phyloP scores from a whole-genome alignment of 2,329 filamentous ascomycete genomes.

The Thielaviopsis musarum region DNA sequence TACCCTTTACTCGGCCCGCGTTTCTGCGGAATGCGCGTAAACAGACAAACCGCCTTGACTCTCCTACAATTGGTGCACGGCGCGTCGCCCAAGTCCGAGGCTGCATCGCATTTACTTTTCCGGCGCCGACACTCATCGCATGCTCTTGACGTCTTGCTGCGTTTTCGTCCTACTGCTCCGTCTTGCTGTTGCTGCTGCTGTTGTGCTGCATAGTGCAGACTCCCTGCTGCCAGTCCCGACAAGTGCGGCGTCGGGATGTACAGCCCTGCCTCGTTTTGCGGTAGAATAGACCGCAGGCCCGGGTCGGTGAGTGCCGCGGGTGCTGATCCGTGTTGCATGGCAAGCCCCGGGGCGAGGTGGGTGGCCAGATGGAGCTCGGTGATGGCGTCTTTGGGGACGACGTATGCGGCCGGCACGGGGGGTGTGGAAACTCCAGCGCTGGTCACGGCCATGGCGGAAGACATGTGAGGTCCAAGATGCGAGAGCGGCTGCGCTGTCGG shows the following conservation, averaged over 20 bases:
- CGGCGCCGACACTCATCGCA: conserved; percentile 82
- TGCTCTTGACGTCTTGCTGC: conserved; percentile 73
- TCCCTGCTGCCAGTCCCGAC: not conserved
- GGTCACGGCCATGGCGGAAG: not conserved
- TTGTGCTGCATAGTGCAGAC: conserved; percentile 13
- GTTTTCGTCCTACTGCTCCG: conserved; percentile 44
- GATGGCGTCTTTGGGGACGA: not conserved
- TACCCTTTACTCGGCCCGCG: conserved; percentile 79
- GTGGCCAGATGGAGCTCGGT: not conserved
- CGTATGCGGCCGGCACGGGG: not conserved
- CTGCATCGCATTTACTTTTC: conserved; percentile 78
- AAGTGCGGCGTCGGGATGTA: conserved; percentile 5
- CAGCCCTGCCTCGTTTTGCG: conserved; percentile 23
- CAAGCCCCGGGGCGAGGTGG: not conserved
- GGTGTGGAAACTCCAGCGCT: not conserved
- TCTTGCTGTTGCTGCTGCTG: conserved; percentile 14
- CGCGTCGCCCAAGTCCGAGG: conserved; percentile 53
- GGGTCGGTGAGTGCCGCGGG: conserved; percentile 17
- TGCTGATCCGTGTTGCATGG: not conserved
- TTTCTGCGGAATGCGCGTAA: conserved; percentile 78
- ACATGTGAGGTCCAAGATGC: conserved; percentile 33
- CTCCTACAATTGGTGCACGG: conserved; percentile 71
- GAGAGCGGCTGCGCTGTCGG: conserved; percentile 38
- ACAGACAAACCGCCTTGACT: conserved; percentile 60
- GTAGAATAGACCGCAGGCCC: conserved; percentile 26